Evolutionary conservation across 225 moss, liverwort and hornwort species (phyloP).

Genomic region (Climacium dendroides): DNA sequence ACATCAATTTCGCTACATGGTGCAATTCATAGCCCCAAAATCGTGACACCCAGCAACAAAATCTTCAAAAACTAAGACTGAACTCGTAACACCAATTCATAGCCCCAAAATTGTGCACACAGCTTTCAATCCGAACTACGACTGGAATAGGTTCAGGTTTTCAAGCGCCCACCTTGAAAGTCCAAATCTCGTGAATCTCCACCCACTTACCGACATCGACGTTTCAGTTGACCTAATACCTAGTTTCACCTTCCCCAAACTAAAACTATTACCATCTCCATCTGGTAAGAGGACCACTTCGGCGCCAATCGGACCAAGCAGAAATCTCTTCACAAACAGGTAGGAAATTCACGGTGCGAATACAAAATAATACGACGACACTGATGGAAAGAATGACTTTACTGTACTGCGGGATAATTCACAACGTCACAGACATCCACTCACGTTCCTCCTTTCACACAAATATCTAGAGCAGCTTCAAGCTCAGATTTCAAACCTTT

Average conservation of each 20-base stretch:
- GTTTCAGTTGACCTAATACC: neutral
- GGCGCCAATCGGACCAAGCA: neutral
- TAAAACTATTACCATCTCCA: neutral
- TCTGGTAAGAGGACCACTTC: neutral
- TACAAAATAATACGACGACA: no score
- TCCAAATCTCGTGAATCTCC: neutral
- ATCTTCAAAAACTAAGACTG: neutral
- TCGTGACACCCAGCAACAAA: no score
- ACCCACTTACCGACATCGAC: neutral
- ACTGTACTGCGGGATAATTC: neutral
- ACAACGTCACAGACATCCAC: neutral
- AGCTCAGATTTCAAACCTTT: neutral
- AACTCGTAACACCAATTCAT: neutral
- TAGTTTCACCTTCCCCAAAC: neutral
- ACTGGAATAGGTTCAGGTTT: neutral
- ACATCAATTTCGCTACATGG: neutral
- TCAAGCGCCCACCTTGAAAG: neutral
- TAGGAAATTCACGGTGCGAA: neutral
- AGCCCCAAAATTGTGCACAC: neutral
- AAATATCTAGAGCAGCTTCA: no score
- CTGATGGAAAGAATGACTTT: neutral
- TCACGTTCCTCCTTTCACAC: neutral
- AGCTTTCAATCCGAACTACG: neutral
- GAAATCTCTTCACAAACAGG: neutral
- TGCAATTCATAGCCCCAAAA: neutral